phyloP scores from a whole-genome alignment of 345 rosid genomes.

The Populus deltoides region DNA sequence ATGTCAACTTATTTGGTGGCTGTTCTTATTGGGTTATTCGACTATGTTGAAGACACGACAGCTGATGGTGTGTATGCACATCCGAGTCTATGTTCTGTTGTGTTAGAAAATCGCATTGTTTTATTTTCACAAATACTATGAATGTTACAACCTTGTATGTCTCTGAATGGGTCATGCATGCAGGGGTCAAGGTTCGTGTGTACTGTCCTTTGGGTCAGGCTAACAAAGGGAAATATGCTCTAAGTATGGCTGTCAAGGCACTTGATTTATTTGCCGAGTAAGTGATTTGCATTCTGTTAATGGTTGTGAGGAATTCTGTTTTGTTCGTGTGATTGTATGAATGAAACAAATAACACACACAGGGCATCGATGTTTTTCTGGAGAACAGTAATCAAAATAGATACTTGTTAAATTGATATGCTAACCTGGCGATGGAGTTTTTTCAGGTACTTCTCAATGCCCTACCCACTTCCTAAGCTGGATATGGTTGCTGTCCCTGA shows the following conservation, averaged over 20 bases:
- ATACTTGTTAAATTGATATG: not conserved
- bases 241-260: constrained; percentile 37
- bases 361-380: not conserved
- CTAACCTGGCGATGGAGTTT: not conserved
- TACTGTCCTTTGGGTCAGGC: constrained; percentile 41
- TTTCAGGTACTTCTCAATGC: constrained; percentile 40
- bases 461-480: constrained; percentile 43
- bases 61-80: constrained; percentile 28
- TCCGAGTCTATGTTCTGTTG: not conserved
- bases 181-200: constrained; percentile 34
- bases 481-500: constrained; percentile 48
- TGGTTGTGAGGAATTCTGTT: not conserved
- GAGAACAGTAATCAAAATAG: not conserved
- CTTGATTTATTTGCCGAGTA: constrained; percentile 38
- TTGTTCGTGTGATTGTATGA: not conserved
- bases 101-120: not conserved
- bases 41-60: constrained; percentile 35
- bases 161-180: constrained; percentile 5
- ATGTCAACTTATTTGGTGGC: constrained; percentile 55
- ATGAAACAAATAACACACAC: not conserved
- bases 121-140: not conserved
- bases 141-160: not conserved
- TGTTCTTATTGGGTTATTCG: constrained; percentile 41
- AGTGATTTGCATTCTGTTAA: constrained; percentile 4
- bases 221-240: constrained; percentile 31